Conservation (phyloP, 2,329 filamentous ascomycete species). For the Cladosporium sp. region DNA sequence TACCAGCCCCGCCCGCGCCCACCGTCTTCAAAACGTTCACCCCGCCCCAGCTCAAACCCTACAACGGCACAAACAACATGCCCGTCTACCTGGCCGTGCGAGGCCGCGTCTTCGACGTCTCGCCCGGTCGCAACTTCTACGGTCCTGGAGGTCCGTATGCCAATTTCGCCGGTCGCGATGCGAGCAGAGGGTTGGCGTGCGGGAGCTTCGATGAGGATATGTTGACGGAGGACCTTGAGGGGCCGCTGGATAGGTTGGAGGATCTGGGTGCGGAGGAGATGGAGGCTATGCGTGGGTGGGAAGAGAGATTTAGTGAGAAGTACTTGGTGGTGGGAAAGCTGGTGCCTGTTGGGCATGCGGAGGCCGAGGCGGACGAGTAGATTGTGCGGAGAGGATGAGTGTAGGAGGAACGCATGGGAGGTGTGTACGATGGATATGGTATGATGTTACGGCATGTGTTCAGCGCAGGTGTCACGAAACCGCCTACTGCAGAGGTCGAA, state of each 20-base stretch:
- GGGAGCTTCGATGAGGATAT: constrained; percentile 94
- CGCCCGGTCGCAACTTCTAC: constrained; percentile 86
- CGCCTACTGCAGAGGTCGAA: neutral
- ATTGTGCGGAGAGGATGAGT: neutral
- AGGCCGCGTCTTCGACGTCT: constrained; percentile 88
- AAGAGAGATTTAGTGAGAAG: constrained; percentile 89
- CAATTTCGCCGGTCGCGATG: constrained; percentile 94
- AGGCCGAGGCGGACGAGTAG: constrained; percentile 44
- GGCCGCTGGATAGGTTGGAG: constrained; percentile 73
- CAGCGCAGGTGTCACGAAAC: neutral
- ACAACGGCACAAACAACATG: constrained; percentile 71
- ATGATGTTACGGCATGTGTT: neutral
- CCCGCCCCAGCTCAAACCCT: constrained; percentile 77
- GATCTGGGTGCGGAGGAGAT: constrained; percentile 73
- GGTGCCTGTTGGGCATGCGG: constrained; percentile 63
- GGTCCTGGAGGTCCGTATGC: constrained; percentile 91
- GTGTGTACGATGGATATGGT: neutral
- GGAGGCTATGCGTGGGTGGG: constrained; percentile 86
- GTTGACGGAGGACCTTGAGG: constrained; percentile 87
- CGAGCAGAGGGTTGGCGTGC: constrained; percentile 80
- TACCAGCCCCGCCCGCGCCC: constrained; percentile 62
- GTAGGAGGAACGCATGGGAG: neutral
- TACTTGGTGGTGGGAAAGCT: constrained; percentile 92
- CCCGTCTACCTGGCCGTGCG: constrained; percentile 91
- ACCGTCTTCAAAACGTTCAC: constrained; percentile 87